A percentile compares a stretch with the other conserved stretches of the same genome.
Evolutionary conservation across 2,329 filamentous ascomycete species (phyloP).

Genomic region (Phialocephala subalpina): DNA sequence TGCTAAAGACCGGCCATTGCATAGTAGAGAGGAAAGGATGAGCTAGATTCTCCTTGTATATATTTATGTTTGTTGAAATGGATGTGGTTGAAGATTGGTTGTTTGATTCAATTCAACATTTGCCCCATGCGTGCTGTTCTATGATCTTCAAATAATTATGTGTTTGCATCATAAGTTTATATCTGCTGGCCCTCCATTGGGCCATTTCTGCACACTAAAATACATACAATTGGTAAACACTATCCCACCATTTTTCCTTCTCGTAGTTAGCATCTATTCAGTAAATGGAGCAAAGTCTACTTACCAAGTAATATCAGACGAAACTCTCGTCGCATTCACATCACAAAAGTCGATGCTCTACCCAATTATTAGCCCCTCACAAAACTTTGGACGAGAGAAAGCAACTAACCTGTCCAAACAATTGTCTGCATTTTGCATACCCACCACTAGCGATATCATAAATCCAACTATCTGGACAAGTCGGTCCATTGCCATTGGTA

Average conservation of each 20-base stretch:
- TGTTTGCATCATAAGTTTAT: not conserved
- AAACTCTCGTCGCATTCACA: not conserved
- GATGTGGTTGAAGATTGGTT: too few species aligned
- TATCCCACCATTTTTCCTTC: not conserved
- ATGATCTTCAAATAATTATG: not conserved
- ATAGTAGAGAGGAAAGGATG: too few species aligned
- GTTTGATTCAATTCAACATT: too few species aligned
- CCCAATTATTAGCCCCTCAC: not conserved
- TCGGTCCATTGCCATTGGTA: not conserved
- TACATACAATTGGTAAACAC: not conserved
- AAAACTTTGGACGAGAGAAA: not conserved
- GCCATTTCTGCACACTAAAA: conserved; percentile 2
- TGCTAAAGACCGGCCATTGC: too few species aligned
- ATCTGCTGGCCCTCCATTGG: not conserved
- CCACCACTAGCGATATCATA: not conserved
- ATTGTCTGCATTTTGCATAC: not conserved
- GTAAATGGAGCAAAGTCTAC: not conserved
- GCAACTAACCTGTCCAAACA: not conserved
- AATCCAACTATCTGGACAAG: conserved; percentile 1
- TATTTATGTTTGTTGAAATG: too few species aligned
- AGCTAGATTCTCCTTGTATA: too few species aligned
- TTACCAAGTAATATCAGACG: not conserved
- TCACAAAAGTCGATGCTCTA: not conserved
- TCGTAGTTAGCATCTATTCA: not conserved
- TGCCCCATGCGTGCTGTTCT: conserved; percentile 11